phyloP scores from a whole-genome alignment of 805 yeast species.

The Wickerhamiella spandovensis region DNA sequence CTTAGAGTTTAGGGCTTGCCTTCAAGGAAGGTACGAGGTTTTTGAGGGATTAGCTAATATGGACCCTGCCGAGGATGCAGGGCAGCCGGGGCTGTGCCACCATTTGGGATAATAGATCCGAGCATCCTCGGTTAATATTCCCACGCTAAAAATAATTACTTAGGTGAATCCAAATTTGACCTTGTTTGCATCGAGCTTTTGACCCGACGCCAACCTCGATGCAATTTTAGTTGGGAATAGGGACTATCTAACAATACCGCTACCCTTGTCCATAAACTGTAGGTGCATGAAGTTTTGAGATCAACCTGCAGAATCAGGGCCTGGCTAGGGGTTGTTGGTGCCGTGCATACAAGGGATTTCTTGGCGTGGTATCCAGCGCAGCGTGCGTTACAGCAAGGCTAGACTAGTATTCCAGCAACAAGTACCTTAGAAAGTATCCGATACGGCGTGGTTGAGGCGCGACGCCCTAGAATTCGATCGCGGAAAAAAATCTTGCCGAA shows the following conservation, averaged over 20 bases:
- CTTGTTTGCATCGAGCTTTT: neutral
- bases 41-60: no score
- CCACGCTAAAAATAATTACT: no score
- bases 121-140: no score
- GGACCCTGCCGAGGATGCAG: no score
- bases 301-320: neutral
- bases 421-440: neutral
- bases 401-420: no score
- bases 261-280: neutral
- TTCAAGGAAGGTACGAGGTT: no score
- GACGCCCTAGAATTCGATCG: neutral
- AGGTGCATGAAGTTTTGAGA: neutral
- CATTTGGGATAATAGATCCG: no score
- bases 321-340: neutral
- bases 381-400: no score
- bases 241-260: neutral
- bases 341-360: neutral
- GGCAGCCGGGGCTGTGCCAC: no score
- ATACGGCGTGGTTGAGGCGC: no score
- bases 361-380: neutral
- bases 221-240: neutral
- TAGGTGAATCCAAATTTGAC: neutral
- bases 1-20: no score
- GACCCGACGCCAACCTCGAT: neutral
- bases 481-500: neutral